Conservation (phyloP, 2,329 filamentous ascomycete genomes). For the Beauveria sp. region DNA sequence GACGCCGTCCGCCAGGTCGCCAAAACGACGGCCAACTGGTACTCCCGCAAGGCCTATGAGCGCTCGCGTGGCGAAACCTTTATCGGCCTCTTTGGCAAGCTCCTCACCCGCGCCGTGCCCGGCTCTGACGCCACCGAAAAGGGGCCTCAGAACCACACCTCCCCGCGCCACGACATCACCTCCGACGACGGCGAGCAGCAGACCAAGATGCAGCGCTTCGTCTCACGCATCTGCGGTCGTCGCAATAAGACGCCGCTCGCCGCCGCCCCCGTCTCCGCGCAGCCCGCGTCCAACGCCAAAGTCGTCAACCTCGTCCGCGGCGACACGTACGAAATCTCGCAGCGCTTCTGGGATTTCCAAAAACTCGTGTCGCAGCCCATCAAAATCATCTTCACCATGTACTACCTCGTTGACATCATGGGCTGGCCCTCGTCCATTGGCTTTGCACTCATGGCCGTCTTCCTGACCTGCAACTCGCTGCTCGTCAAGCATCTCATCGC, state of each 20-base stretch:
- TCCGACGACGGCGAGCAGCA: not conserved
- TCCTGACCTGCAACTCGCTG: constrained; percentile 61
- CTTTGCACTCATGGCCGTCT: constrained; percentile 58
- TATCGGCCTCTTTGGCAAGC: constrained; percentile 30
- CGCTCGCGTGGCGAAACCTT: constrained; percentile 65
- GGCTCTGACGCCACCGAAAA: constrained; percentile 32
- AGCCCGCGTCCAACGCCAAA: constrained; percentile 75
- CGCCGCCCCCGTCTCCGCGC: constrained; percentile 27
- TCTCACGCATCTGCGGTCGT: constrained; percentile 16
- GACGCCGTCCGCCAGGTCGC: constrained; percentile 26
- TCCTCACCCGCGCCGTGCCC: constrained; percentile 34
- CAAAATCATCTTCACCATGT: constrained; percentile 61
- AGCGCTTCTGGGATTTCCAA: constrained; percentile 82
- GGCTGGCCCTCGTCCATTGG: constrained; percentile 74
- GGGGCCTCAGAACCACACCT: constrained; percentile 18
- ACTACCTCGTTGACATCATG: constrained; percentile 62
- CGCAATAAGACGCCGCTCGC: constrained; percentile 13
- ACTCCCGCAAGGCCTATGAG: constrained; percentile 75
- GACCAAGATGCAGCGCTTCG: constrained; percentile 11
- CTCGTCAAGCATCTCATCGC: constrained; percentile 59
- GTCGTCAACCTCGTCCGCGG: constrained; percentile 81
- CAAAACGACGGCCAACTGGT: constrained; percentile 55
- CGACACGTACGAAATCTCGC: constrained; percentile 75
- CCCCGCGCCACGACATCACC: not conserved
- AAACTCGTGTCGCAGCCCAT: constrained; percentile 69